Conservation (phyloP, 768 basidiomycete genomes). For the Tulasnella sp. region DNA sequence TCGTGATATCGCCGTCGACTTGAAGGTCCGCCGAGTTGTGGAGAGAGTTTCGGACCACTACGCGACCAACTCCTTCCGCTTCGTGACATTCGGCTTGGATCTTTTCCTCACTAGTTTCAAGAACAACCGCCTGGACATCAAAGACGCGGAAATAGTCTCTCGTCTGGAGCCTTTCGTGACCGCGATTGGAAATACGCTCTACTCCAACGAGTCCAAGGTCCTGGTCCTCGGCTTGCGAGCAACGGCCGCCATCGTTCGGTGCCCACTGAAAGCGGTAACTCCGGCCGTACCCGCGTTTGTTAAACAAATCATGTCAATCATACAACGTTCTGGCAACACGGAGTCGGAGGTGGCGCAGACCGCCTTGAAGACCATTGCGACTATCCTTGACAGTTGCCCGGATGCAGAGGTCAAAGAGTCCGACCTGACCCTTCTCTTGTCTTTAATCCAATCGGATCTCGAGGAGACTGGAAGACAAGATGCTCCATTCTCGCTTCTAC, state of each 20-base stretch:
- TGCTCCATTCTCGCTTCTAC: constrained; percentile 80
- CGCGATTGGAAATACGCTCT: constrained; percentile 86
- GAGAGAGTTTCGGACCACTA: constrained; percentile 59
- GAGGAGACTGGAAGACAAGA: constrained; percentile 85
- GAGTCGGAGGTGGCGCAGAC: constrained; percentile 88
- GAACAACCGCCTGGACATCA: constrained; percentile 80
- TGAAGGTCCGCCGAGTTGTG: constrained; percentile 57
- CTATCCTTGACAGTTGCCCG: constrained; percentile 85
- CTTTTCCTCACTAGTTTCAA: constrained; percentile 83
- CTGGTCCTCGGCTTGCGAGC: constrained; percentile 72
- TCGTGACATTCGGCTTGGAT: constrained; percentile 88
- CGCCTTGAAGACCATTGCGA: constrained; percentile 79
- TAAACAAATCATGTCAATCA: constrained; percentile 75
- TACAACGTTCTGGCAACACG: constrained; percentile 76
- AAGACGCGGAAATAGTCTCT: constrained; percentile 64
- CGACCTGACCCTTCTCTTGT: constrained; percentile 81
- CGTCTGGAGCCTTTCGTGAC: constrained; percentile 83
- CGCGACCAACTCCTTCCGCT: constrained; percentile 71
- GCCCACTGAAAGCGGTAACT: constrained; percentile 70
- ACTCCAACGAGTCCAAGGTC: constrained; percentile 73
- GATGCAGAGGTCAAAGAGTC: constrained; percentile 78
- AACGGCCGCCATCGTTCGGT: constrained; percentile 73
- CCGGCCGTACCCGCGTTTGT: constrained; percentile 78
- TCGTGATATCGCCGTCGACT: constrained; percentile 67
- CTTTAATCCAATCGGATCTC: constrained; percentile 80